Conservation (phyloP, 1,284 basidiomycete genomes). For the Cryptococcus jaspeensis region DNA sequence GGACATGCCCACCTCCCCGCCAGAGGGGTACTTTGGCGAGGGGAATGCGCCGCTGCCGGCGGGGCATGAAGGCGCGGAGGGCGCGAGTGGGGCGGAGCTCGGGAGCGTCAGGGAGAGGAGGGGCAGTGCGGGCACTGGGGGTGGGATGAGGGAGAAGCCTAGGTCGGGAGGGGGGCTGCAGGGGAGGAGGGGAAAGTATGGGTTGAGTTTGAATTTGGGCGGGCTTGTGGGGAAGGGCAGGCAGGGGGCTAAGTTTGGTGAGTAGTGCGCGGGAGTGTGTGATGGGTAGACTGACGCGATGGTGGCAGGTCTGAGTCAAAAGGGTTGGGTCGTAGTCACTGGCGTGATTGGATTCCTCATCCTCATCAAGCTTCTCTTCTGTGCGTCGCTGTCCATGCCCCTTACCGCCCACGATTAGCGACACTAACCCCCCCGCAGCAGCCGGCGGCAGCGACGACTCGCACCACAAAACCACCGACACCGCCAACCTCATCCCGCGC, state of each 20-base stretch:
- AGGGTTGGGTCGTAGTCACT: slow-evolving; percentile 36
- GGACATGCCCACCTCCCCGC: not conserved
- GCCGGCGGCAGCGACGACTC: slow-evolving; percentile 62
- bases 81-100: not conserved
- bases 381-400: slow-evolving; percentile 25
- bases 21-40: not conserved
- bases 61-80: not conserved
- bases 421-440: slow-evolving; percentile 39
- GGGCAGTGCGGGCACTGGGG: not conserved
- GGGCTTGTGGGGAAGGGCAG: slow-evolving; percentile 10
- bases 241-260: slow-evolving; percentile 14
- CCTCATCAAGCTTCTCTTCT: slow-evolving; percentile 33
- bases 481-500: slow-evolving; percentile 48
- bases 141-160: not conserved
- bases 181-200: slow-evolving; percentile 5
- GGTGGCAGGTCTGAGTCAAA: slow-evolving; percentile 28
- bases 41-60: not conserved
- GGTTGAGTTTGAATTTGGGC: slow-evolving; percentile 5
- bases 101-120: not conserved
- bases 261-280: not conserved
- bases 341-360: slow-evolving; percentile 34
- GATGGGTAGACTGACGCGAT: not conserved
- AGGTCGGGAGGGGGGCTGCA: slow-evolving; percentile 6
- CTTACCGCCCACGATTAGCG: not conserved
- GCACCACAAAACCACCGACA: slow-evolving; percentile 50